Evolutionary conservation across 2,329 filamentous ascomycete species (phyloP).

Genomic region (Beauveria australis): DNA sequence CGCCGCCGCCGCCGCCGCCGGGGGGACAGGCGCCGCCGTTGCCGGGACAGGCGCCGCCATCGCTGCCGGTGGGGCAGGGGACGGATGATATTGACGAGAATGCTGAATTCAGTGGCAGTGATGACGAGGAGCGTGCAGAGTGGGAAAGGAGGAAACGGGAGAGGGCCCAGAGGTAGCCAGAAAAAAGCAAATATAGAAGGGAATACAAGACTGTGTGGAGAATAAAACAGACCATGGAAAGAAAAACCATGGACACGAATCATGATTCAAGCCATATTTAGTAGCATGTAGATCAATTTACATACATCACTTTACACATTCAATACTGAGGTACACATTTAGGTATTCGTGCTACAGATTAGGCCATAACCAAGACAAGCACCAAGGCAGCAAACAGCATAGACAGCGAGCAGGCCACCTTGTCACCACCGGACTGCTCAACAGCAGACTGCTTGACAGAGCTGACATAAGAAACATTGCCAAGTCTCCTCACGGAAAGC

Average conservation of each 20-base stretch:
- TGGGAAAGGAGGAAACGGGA: conserved; percentile 46
- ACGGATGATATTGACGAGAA: conserved; percentile 41
- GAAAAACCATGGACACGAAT: not conserved
- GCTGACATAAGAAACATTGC: conserved; percentile 27
- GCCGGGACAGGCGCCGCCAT: conserved; percentile 12
- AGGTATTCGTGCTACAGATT: not conserved
- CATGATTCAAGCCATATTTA: not conserved
- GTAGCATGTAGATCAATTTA: not conserved
- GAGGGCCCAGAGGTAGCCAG: conserved; percentile 22
- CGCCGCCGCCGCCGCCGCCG: conserved; percentile 11
- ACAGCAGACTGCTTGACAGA: conserved; percentile 15
- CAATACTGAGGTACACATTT: not conserved
- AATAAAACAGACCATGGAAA: not conserved
- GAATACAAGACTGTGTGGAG: not conserved
- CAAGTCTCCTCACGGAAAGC: conserved; percentile 23
- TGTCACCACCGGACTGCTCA: no score
- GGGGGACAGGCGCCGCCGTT: conserved; percentile 15
- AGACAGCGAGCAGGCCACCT: not conserved
- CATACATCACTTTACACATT: not conserved
- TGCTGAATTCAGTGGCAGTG: conserved; percentile 55
- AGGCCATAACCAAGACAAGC: not conserved
- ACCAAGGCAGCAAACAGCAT: not conserved
- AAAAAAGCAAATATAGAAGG: not conserved
- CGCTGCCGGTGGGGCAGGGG: conserved; percentile 20
- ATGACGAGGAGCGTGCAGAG: conserved; percentile 55